phyloP scores from a whole-genome alignment of 179 eudicot genomes.

The Beta corolliflora region DNA sequence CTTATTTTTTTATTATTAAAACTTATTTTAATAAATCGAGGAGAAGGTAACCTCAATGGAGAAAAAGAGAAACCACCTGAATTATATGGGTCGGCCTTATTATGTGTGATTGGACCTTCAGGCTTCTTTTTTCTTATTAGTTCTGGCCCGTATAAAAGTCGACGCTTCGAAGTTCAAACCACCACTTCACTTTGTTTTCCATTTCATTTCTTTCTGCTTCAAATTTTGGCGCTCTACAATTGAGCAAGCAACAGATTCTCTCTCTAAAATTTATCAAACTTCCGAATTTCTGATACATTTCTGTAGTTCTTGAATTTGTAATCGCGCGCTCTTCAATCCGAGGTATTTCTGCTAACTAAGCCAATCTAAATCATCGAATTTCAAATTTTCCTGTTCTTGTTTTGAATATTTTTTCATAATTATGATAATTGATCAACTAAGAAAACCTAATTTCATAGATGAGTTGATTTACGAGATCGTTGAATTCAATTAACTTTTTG shows the following conservation, averaged over 20 bases:
- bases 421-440: background rate
- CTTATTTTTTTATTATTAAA: no score
- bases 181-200: background rate
- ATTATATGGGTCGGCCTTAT: no score
- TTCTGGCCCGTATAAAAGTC: background rate
- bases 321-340: background rate
- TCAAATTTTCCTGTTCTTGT: background rate
- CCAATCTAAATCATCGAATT: background rate
- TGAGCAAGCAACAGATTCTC: background rate
- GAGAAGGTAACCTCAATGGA: no score
- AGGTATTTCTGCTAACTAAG: background rate
- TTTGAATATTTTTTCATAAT: background rate
- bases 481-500: background rate
- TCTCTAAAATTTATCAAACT: background rate
- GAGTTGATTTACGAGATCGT: background rate
- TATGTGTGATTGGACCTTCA: no score
- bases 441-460: background rate
- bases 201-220: background rate
- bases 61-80: no score
- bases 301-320: background rate
- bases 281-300: no score
- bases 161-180: no score
- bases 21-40: no score
- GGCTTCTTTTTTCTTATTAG: no score
- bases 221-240: background rate